Percentiles rank a stretch among this genome's conserved stretches.
Conservation (phyloP, 2,329 filamentous ascomycete genomes). For the Penicillium sp. region DNA sequence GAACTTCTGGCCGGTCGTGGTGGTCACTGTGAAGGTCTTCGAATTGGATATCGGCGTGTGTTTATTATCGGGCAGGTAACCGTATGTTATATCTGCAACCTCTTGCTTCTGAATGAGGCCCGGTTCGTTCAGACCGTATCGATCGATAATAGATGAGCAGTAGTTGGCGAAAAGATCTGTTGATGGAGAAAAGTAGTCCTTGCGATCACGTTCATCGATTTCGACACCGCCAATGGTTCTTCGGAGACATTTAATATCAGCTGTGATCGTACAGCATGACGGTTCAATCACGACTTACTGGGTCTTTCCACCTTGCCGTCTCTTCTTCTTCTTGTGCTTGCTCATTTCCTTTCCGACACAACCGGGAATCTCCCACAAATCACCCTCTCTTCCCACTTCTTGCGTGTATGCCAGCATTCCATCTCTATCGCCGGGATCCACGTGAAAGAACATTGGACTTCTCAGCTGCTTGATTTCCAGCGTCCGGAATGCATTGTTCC, state of each 20-base stretch:
- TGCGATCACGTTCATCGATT: slow-evolving; percentile 65
- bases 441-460: slow-evolving; percentile 80
- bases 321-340: slow-evolving; percentile 73
- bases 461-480: slow-evolving; percentile 70
- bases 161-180: slow-evolving; percentile 62
- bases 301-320: slow-evolving; percentile 58
- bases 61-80: slow-evolving; percentile 38
- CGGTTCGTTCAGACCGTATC: slow-evolving; percentile 56
- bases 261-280: neutral
- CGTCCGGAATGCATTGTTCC: slow-evolving; percentile 67
- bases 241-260: slow-evolving; percentile 6
- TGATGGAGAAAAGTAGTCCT: slow-evolving; percentile 68
- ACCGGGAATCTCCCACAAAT: slow-evolving; percentile 67
- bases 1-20: slow-evolving; percentile 51
- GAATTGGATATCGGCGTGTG: slow-evolving; percentile 43
- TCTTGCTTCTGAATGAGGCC: slow-evolving; percentile 59
- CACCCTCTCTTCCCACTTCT: slow-evolving; percentile 57
- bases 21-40: slow-evolving; percentile 64
- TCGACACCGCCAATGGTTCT: slow-evolving; percentile 40
- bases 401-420: slow-evolving; percentile 69
- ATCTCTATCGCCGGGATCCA: slow-evolving; percentile 73
- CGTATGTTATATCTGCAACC: slow-evolving; percentile 62
- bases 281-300: slow-evolving; percentile 28
- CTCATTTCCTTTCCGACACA: slow-evolving; percentile 78
- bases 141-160: slow-evolving; percentile 56